Base-by-base conservation (phyloP, 2,329 filamentous ascomycete genomes). In the Emergomyces orientalis region DNA sequence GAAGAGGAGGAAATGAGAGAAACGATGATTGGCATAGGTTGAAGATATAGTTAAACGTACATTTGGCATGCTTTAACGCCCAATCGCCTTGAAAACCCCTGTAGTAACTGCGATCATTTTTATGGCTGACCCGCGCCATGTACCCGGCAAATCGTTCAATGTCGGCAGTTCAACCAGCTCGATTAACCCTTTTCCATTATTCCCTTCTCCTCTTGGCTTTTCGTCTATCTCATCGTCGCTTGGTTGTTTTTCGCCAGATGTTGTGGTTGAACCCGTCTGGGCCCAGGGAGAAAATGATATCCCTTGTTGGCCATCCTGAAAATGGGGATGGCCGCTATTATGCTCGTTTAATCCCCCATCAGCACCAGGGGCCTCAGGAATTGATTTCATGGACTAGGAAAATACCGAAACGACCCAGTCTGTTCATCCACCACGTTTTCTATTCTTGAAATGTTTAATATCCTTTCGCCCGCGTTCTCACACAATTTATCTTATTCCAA, bases 71-170 rank as follows among this genome's bases (percentile, higher is more conserved):
- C 22, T 25, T 34, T 34, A 57, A 41, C 52, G 8, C 9, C 32
- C 19, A n/a, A 32, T 45, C 39, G 8, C 19, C 22, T 43, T 30
- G 22, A 34, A 47, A 34, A 63, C 65, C 19, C 61, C 47, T 39
- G 37, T 49, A 63, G 61, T 63, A 13, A 30, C 61, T 43, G 68
- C 69, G 2, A 55, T 70, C 9, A 63, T 71, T 30, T 63, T 66
- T 17, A 69, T 69, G 67, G 69, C 69, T 19, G 69, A 71, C 37
- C 69, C 69, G 47, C 65, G 68, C 25, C 69, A 69, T 45, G 63
- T 66, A 54, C 55, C 39, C 1, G 43, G 22, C 34, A 65, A 69
- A 63, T 59, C 63, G 27, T 70, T 65, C 39, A 63, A 70, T 45
- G 62, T 65, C 22, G 69, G 69, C 1, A 69, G 64, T 0, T 64